A percentile compares a stretch with the other conserved stretches of the same genome.
phyloP scores from a whole-genome alignment of 352 stramenopile species.

The Pythium aristosporum region DNA sequence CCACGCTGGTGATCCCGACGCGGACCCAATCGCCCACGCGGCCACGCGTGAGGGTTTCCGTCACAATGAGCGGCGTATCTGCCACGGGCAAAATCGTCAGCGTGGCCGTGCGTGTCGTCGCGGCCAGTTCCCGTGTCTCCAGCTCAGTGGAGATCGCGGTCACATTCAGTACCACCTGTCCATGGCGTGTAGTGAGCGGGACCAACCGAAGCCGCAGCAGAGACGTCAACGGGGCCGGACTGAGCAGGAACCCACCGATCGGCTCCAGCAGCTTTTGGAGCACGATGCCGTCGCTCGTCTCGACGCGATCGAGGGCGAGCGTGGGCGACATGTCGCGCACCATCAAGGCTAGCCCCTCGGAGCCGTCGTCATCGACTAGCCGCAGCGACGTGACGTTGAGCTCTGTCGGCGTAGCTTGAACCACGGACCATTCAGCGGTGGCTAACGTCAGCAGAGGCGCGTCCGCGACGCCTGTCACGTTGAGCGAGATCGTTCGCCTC shows the following conservation, averaged over 20 bases:
- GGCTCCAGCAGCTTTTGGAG: conserved; percentile 26
- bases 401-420: conserved; percentile 34
- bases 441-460: conserved; percentile 29
- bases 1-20: conserved; percentile 39
- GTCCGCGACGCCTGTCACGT: conserved; percentile 36
- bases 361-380: conserved; percentile 42
- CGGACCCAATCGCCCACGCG: conserved; percentile 30
- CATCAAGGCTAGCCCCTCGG: conserved; percentile 38
- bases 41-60: conserved; percentile 36
- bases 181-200: conserved; percentile 35
- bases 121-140: conserved; percentile 22
- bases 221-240: conserved; percentile 13
- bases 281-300: conserved; percentile 16
- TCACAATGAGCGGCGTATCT: conserved; percentile 34
- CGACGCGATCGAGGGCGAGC: conserved; percentile 11
- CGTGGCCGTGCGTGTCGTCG: conserved; percentile 18
- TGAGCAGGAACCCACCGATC: conserved; percentile 32
- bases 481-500: conserved; percentile 29
- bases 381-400: conserved; percentile 31
- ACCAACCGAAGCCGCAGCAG: conserved; percentile 34
- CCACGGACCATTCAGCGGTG: conserved; percentile 28
- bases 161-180: conserved; percentile 31
- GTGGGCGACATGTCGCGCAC: conserved; percentile 18
- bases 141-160: conserved; percentile 38
- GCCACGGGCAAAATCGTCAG: conserved; percentile 42